Evolutionary conservation across 2,329 filamentous ascomycete species (phyloP).

Genomic region (Magnaporthiopsis rhizophila): DNA sequence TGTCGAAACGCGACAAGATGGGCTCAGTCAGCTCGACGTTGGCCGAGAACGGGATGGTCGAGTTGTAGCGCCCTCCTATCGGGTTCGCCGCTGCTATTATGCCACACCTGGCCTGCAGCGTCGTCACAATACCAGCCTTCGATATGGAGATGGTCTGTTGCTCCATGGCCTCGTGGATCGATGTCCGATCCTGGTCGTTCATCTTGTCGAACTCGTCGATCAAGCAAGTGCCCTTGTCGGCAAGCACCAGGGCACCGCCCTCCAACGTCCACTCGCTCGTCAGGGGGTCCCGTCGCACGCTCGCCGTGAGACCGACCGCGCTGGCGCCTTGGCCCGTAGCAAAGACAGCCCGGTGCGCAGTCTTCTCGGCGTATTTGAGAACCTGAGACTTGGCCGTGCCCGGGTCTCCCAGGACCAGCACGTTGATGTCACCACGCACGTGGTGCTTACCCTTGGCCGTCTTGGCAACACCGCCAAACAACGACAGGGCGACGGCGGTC

Average conservation of each 20-base stretch:
- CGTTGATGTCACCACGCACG: conserved; percentile 96
- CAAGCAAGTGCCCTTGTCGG: conserved; percentile 87
- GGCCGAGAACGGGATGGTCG: conserved; percentile 87
- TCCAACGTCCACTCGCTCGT: conserved; percentile 97
- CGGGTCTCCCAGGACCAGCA: conserved; percentile 89
- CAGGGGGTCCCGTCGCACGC: conserved; percentile 87
- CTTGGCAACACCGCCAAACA: conserved; percentile 94
- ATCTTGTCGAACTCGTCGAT: conserved; percentile 99
- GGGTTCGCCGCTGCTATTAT: conserved; percentile 97
- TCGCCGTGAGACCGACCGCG: conserved; percentile 94
- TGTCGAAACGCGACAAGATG: conserved; percentile 95
- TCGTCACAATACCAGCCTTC: conserved; percentile 97
- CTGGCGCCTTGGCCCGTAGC: conserved; percentile 95
- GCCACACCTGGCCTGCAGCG: conserved; percentile 87
- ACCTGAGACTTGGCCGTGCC: conserved; percentile 98
- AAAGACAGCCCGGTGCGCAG: conserved; percentile 92
- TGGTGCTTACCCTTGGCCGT: conserved; percentile 79
- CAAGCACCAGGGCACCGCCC: conserved; percentile 88
- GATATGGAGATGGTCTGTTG: conserved; percentile 99
- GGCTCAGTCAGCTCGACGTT: conserved; percentile 97
- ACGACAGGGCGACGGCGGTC: conserved; percentile 85
- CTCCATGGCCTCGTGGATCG: conserved; percentile 99
- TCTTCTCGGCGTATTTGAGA: conserved; percentile 96
- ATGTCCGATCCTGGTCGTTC: conserved; percentile 97
- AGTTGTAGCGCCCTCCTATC: conserved; percentile 93